Conservation (phyloP, 441 rosid species). For the Pelargonium australe region DNA sequence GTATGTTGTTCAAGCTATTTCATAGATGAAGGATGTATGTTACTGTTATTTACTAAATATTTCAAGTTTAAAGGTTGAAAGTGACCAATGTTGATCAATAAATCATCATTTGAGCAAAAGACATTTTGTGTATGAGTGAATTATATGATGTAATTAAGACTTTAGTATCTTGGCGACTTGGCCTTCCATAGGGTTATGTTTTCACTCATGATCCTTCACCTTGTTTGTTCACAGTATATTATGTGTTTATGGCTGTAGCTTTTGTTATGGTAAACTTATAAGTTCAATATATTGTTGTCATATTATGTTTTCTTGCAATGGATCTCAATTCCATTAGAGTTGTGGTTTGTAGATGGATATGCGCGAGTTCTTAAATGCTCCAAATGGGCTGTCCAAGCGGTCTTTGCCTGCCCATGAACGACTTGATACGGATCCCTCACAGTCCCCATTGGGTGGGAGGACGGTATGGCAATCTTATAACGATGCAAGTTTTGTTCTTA, state of each 20-base stretch:
- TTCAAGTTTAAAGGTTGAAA: background rate
- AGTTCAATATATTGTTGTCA: background rate
- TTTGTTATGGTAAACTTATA: background rate
- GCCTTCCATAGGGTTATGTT: background rate
- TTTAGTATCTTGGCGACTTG: background rate
- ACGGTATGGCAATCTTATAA: conserved; percentile 19
- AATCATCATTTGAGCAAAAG: background rate
- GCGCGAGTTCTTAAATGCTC: conserved; percentile 91
- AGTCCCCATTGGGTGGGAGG: conserved; percentile 54
- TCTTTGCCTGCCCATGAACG: conserved; percentile 55
- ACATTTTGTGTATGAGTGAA: background rate
- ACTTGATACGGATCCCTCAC: conserved; percentile 58
- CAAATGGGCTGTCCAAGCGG: conserved; percentile 68
- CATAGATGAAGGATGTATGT: background rate
- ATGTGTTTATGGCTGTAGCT: background rate
- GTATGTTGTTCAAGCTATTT: background rate
- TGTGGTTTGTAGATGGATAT: conserved; percentile 63
- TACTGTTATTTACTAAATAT: background rate
- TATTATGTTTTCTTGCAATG: conserved; percentile 8
- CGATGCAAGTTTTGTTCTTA: conserved; percentile 9
- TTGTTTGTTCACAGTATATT: background rate
- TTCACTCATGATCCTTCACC: background rate
- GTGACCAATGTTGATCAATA: background rate
- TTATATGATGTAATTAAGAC: background rate
- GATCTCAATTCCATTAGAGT: conserved; percentile 13